These are phyloP conservation scores for Apiospora aurea DNA, from an alignment of 2,329 filamentous ascomycete genomes.

Conservation along the genomic window DNA sequence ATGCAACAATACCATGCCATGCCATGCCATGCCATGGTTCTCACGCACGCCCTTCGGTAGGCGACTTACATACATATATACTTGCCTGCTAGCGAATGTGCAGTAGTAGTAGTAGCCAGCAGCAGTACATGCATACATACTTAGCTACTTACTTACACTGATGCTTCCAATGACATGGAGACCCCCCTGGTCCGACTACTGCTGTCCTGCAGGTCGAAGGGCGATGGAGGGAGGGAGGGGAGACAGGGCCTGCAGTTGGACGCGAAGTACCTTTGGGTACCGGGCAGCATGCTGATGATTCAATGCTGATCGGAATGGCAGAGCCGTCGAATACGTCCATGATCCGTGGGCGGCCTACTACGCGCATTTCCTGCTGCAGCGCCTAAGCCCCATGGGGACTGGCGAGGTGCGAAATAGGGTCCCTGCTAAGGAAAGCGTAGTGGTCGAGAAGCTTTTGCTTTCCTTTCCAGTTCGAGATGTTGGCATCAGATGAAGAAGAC, in stretches of 20 bases:
- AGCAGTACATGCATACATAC: background rate
- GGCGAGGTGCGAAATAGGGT: constrained; percentile 8
- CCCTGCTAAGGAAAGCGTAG: background rate
- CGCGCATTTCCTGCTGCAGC: background rate
- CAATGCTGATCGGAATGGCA: constrained; percentile 13
- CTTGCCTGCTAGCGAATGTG: background rate
- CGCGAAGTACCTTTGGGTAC: background rate
- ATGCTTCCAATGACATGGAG: constrained; percentile 4
- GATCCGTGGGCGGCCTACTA: background rate
- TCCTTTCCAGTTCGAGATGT: background rate
- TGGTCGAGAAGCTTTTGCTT: background rate
- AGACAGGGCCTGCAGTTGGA: background rate
- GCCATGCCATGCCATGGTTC: background rate
- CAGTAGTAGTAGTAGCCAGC: background rate
- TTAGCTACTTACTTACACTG: background rate
- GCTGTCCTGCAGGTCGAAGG: background rate
- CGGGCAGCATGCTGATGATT: background rate
- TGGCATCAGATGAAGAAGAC: constrained; percentile 10
- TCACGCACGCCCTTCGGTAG: background rate
- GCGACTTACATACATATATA: background rate
- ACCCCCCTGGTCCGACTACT: background rate
- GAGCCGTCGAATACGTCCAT: constrained; percentile 11
- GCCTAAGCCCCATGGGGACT: background rate
- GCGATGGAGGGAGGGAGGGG: background rate
- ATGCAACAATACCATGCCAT: background rate